A percentile compares a stretch with the other conserved stretches of the same genome.
Conservation (phyloP, 2,329 filamentous ascomycete species). For the Sporothrix protearum region DNA sequence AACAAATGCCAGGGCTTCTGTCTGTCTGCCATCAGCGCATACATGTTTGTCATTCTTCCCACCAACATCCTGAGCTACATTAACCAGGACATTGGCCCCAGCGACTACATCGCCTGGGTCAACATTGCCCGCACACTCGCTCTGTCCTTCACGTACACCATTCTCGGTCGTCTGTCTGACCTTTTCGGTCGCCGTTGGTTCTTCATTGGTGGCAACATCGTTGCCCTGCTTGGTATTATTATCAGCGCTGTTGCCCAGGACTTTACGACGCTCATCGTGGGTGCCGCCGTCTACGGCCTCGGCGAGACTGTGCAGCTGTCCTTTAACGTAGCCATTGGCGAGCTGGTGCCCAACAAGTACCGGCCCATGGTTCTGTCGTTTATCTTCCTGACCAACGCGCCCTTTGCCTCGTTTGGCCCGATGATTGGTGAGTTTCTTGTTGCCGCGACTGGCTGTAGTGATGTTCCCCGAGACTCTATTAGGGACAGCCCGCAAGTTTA, state of each 20-base stretch:
- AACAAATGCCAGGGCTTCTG: conserved; percentile 36
- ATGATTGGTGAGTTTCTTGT: conserved; percentile 33
- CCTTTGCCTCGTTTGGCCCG: conserved; percentile 33
- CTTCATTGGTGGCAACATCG: conserved; percentile 39
- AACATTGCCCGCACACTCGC: conserved; percentile 39
- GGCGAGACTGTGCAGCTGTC: conserved; percentile 39
- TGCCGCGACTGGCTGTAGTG: background rate
- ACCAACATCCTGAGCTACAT: conserved; percentile 37
- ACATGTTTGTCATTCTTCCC: conserved; percentile 40
- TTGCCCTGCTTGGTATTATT: conserved; percentile 38
- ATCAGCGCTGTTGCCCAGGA: conserved; percentile 38
- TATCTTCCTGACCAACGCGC: conserved; percentile 37
- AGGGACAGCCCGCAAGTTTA: conserved; percentile 31
- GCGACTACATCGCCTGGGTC: conserved; percentile 37
- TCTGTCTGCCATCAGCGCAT: conserved; percentile 39
- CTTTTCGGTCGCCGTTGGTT: conserved; percentile 42
- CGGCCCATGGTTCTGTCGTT: conserved; percentile 37
- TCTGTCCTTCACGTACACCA: conserved; percentile 38
- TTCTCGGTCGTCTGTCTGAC: conserved; percentile 39
- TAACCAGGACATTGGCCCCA: conserved; percentile 32
- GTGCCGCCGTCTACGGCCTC: conserved; percentile 38
- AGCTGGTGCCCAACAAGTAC: conserved; percentile 44
- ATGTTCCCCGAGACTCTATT: background rate
- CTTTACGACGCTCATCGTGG: conserved; percentile 37
- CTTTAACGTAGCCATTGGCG: conserved; percentile 40